Conservation (phyloP, 2,329 filamentous ascomycete genomes). For the Trichoderma semiorbis region DNA sequence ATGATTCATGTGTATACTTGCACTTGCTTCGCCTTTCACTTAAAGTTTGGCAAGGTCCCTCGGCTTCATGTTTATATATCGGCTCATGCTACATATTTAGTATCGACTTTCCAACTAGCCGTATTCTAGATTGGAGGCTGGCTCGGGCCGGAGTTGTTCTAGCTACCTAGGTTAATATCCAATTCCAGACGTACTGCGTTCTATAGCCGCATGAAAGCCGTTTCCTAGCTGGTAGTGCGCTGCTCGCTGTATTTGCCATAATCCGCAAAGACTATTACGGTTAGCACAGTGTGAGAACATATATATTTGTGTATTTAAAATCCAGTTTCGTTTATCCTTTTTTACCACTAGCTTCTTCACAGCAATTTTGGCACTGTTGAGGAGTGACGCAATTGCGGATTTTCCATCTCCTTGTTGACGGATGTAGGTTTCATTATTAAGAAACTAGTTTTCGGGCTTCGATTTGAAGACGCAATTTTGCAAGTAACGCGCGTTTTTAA, state of each 20-base stretch:
- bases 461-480: background rate
- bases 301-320: background rate
- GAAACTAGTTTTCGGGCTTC: background rate
- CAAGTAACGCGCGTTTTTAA: background rate
- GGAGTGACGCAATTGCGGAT: background rate
- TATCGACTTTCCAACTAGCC: background rate
- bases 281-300: background rate
- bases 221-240: background rate
- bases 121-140: background rate
- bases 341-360: background rate
- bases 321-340: background rate
- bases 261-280: background rate
- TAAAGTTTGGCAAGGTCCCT: background rate
- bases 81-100: background rate
- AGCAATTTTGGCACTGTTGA: background rate
- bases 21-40: background rate
- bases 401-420: background rate
- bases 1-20: background rate
- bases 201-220: background rate
- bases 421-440: background rate
- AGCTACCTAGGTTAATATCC: too few species aligned
- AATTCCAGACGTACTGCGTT: background rate
- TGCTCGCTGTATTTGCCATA: background rate
- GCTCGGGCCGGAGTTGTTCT: background rate
- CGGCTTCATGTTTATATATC: background rate